Evolutionary conservation across 495 filamentous ascomycete genomes (phyloP).

Genomic region (Evansstolkia leycettana): DNA sequence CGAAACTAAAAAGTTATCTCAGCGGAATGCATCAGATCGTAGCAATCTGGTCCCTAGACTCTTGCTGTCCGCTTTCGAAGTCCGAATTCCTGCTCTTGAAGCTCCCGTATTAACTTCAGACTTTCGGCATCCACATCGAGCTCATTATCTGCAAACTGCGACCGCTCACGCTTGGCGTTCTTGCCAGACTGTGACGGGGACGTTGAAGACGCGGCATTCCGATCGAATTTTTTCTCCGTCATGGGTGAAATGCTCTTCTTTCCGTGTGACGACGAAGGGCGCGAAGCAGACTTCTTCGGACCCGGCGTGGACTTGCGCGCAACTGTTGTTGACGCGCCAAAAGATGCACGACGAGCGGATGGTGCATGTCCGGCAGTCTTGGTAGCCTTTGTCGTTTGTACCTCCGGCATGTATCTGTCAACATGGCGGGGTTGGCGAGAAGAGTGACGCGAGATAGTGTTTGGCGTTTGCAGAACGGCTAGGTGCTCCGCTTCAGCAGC

Average conservation of each 20-base stretch:
- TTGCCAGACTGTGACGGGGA: slow-evolving; percentile 23
- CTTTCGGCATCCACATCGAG: slow-evolving; percentile 40
- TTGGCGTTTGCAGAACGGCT: slow-evolving; percentile 27
- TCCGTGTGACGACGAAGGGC: slow-evolving; percentile 31
- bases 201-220: slow-evolving; percentile 13
- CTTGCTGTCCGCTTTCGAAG: slow-evolving; percentile 35
- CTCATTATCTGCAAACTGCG: slow-evolving; percentile 11
- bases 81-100: slow-evolving; percentile 48
- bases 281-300: slow-evolving; percentile 28
- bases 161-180: slow-evolving; percentile 14
- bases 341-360: slow-evolving; percentile 12
- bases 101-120: slow-evolving; percentile 40
- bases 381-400: slow-evolving; percentile 13
- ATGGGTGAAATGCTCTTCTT: slow-evolving; percentile 31
- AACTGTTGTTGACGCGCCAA: slow-evolving; percentile 8
- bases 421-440: slow-evolving; percentile 37
- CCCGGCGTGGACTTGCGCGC: slow-evolving; percentile 20
- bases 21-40: too few relatives aligned
- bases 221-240: slow-evolving; percentile 21
- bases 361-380: slow-evolving; percentile 15
- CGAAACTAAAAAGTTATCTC: too few relatives aligned
- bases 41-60: slow-evolving; percentile 3
- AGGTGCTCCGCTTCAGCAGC: slow-evolving; percentile 27
- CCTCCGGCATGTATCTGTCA: slow-evolving; percentile 31
- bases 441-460: slow-evolving; percentile 36